These are phyloP conservation scores for Phytophthora meadii DNA, from an alignment of 352 stramenopile species.

Conservation along the genomic window DNA sequence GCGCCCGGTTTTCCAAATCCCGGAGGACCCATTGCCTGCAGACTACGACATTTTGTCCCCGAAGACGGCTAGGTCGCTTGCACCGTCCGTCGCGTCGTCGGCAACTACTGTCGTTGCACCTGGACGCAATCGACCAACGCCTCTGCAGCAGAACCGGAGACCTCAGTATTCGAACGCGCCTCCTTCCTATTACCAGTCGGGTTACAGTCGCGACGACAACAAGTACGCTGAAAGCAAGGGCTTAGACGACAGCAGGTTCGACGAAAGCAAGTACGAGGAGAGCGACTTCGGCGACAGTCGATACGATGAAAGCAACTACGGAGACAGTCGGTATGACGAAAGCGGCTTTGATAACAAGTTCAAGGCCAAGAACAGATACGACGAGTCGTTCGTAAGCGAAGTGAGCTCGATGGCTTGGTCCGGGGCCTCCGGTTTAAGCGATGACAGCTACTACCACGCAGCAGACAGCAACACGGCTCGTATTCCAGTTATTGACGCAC, in stretches of 20 bases:
- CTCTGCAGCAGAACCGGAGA: constrained; percentile 34
- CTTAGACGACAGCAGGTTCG: constrained; percentile 24
- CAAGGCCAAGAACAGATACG: constrained; percentile 24
- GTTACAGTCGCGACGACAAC: constrained; percentile 18
- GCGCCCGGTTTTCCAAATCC: constrained; percentile 22
- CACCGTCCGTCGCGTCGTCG: constrained; percentile 37
- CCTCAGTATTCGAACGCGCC: constrained; percentile 23
- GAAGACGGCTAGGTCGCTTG: constrained; percentile 36
- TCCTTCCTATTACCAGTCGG: constrained; percentile 32
- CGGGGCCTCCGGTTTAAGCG: constrained; percentile 26
- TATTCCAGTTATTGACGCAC: constrained; percentile 37
- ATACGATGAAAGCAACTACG: constrained; percentile 25
- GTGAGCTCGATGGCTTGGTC: constrained; percentile 43
- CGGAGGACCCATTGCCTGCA: constrained; percentile 12
- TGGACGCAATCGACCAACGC: constrained; percentile 40
- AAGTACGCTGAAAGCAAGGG: constrained; percentile 12
- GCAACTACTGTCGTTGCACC: constrained; percentile 33
- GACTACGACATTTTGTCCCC: constrained; percentile 40
- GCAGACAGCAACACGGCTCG: constrained; percentile 30
- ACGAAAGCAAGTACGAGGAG: constrained; percentile 29
- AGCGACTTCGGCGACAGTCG: constrained; percentile 15
- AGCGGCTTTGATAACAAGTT: constrained; percentile 21
- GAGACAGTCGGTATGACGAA: constrained; percentile 27
- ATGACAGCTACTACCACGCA: constrained; percentile 43
- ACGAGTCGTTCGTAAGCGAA: constrained; percentile 40